Percentiles rank a stretch among this genome's conserved stretches.
Conservation (phyloP, 495 filamentous ascomycete genomes). For the Astrothelium subdiscretum region DNA sequence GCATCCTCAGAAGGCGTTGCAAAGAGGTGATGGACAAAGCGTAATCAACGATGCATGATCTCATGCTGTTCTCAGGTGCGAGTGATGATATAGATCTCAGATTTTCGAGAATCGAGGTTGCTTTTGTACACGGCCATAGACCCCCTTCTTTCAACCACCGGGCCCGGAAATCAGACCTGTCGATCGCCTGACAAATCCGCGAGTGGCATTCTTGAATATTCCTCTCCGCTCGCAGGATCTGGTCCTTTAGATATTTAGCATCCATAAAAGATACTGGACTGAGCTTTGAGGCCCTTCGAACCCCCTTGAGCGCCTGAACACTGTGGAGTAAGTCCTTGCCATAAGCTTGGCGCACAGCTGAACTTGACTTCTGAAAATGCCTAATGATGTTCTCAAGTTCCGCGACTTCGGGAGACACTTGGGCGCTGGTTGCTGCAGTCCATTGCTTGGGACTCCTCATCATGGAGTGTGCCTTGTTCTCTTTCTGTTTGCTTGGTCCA, state of each 20-base stretch:
- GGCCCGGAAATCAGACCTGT: conserved; percentile 21
- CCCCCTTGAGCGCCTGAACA: conserved; percentile 20
- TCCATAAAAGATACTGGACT: background rate
- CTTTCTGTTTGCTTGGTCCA: background rate
- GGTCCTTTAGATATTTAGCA: background rate
- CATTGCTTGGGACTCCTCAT: background rate
- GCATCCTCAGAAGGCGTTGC: conserved; percentile 34
- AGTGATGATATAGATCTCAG: conserved; percentile 31
- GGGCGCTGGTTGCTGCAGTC: background rate
- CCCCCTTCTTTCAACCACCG: conserved; percentile 38
- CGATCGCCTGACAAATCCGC: conserved; percentile 21
- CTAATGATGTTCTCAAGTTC: conserved; percentile 31
- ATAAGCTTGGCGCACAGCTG: conserved; percentile 27
- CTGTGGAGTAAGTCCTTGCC: conserved; percentile 32
- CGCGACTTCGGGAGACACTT: background rate
- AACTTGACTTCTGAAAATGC: conserved; percentile 21
- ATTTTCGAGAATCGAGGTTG: conserved; percentile 39
- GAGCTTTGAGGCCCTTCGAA: background rate
- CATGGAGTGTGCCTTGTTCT: background rate
- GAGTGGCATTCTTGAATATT: conserved; percentile 10
- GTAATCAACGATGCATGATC: conserved; percentile 22
- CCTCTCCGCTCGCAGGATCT: conserved; percentile 14
- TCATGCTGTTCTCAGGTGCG: conserved; percentile 31
- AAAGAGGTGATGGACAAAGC: conserved; percentile 28
- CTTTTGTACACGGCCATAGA: conserved; percentile 43